Base-by-base conservation (phyloP, 73 alveolate genomes). In the Loxodes magnus region DNA sequence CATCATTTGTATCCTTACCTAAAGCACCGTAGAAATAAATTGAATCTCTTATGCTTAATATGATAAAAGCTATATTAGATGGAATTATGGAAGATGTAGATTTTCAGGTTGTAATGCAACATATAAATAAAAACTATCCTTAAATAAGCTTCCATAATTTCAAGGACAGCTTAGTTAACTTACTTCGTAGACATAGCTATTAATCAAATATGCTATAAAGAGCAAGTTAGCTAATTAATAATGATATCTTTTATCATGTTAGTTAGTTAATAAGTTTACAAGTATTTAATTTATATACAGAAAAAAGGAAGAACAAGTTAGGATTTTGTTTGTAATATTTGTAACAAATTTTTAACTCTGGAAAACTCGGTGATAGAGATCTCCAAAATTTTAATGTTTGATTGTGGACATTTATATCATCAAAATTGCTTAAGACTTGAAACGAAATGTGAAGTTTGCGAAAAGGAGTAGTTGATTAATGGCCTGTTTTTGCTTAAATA, bases 1-100 rank as follows among this genome's bases (percentile, higher is more conserved):
- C 52, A 7, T 10, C 26, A 12, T 46, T 25, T 24, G 27, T 25
- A 24, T 20, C 22, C 1, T 46, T 46, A n/a, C n/a, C 16, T 0
- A 20, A 9, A 16, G 7, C 7, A n/a, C 27, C 27, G 15, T 5
- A 37, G 0, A 12, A 12, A 0, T 10, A 20, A 7, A n/a, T 46
- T 25, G 59, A 46, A 24, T 41, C 59, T n/a, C 22, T 25, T 20
- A 23, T 46, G 22, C 59, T 25, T 5, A 9, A 41, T 10, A n/a
- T 9, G 7, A 46, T 46, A n/a, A 46, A 46, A 2, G 36, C 22
- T 25, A 23, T 46, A 0, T 24, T 46, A 17, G 59, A 46, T 25
- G n/a, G 26, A n/a, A 46, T 46, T 37, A 46, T 46, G 39, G 15
- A 17, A n/a, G 7, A 24, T 46, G 59, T 46, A 17, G 59, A 46